Conservation (phyloP, 2,329 filamentous ascomycete species). For the Diplodia scrobiculata region DNA sequence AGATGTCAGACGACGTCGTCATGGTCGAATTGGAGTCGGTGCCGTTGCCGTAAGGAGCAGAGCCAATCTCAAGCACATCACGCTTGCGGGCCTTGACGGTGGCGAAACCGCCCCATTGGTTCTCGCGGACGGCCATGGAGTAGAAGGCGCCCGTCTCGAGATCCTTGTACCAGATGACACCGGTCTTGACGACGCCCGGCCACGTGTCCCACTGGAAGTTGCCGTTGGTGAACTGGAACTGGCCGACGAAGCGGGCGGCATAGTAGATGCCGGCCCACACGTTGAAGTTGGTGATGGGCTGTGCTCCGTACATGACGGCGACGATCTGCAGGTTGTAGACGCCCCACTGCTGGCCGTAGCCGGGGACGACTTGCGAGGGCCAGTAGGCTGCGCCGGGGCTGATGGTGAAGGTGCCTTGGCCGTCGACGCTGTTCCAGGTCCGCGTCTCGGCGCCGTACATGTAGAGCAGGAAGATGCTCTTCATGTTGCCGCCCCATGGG, state of each 20-base stretch:
- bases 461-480: constrained; percentile 19
- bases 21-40: neutral
- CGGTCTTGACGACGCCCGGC: constrained; percentile 2
- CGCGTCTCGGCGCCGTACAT: constrained; percentile 19
- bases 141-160: constrained; percentile 5
- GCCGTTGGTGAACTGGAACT: constrained; percentile 3
- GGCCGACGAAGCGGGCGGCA: neutral
- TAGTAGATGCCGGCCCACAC: constrained; percentile 4
- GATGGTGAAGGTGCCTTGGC: constrained; percentile 2
- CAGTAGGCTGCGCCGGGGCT: neutral
- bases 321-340: constrained; percentile 3
- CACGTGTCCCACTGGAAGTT: constrained; percentile 14
- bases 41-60: constrained; percentile 7
- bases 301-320: neutral
- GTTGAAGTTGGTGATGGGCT: neutral
- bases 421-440: neutral
- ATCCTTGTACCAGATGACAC: constrained; percentile 24
- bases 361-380: neutral
- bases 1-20: neutral
- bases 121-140: constrained; percentile 8
- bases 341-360: neutral
- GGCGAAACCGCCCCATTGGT: neutral
- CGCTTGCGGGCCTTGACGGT: neutral
- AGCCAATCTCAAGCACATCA: neutral
- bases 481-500: neutral